These are phyloP conservation scores for Imleria badia DNA, from an alignment of 768 basidiomycete species.

Conservation along the genomic window DNA sequence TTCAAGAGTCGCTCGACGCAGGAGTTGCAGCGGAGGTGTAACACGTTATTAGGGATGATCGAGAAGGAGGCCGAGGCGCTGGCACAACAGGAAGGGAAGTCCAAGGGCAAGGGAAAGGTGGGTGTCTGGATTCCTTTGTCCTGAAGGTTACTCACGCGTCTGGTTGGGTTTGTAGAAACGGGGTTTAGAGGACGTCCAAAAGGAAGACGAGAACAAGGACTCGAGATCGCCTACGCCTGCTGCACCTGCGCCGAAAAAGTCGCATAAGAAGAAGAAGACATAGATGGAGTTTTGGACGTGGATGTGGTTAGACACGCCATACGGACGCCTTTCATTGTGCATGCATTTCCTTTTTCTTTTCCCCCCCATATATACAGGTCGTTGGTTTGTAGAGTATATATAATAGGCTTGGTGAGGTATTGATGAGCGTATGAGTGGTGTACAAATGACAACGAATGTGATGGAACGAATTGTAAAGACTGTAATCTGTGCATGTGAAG, in stretches of 20 bases:
- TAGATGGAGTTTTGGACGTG: conserved; percentile 17
- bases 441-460: too few species aligned
- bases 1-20: conserved; percentile 91
- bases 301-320: neutral
- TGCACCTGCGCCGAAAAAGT: conserved; percentile 52
- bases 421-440: too few species aligned
- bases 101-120: conserved; percentile 70
- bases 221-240: conserved; percentile 65
- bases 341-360: neutral
- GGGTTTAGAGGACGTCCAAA: conserved; percentile 64
- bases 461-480: too few species aligned
- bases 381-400: too few species aligned
- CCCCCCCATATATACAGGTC: too few species aligned
- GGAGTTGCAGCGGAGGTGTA: conserved; percentile 85
- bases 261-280: conserved; percentile 70
- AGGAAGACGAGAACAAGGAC: conserved; percentile 45
- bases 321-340: neutral
- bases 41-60: conserved; percentile 85
- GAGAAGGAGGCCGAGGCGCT: conserved; percentile 82
- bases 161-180: conserved; percentile 51
- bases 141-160: neutral
- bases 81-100: conserved; percentile 65
- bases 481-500: too few species aligned
- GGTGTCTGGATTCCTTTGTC: conserved; percentile 10
- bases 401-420: too few species aligned